Conservation (phyloP, 306 rosid genomes). For the Vigna mungo region DNA sequence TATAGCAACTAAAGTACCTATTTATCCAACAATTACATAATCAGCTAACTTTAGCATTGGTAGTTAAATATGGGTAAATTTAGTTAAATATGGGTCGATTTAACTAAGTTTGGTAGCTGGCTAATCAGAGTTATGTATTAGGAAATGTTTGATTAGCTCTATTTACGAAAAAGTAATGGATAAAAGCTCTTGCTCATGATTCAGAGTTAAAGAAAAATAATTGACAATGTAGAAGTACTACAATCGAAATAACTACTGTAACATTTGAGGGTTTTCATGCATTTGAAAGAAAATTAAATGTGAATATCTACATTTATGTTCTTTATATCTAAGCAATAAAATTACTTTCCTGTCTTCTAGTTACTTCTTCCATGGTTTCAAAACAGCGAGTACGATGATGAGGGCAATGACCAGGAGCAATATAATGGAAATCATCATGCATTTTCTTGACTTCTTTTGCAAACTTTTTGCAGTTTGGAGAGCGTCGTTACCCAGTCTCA, state of each 20-base stretch:
- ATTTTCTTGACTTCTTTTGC: constrained; percentile 84
- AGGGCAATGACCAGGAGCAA: constrained; percentile 70
- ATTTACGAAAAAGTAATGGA: neutral
- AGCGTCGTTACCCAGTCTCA: constrained; percentile 72
- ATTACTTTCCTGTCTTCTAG: constrained; percentile 32
- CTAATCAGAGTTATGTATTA: constrained; percentile 30
- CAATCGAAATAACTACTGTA: neutral
- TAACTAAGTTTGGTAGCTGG: neutral
- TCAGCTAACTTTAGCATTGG: constrained; percentile 20
- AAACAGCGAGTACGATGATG: constrained; percentile 65
- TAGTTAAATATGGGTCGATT: constrained; percentile 10
- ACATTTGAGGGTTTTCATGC: neutral
- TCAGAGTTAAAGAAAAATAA: neutral
- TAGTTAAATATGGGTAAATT: constrained; percentile 6
- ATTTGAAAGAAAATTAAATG: neutral
- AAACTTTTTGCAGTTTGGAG: constrained; percentile 74
- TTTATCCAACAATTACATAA: neutral
- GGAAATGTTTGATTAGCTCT: constrained; percentile 1
- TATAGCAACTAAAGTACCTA: constrained; percentile 6
- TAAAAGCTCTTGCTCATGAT: neutral
- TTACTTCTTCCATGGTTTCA: constrained; percentile 83
- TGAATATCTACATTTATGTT: neutral
- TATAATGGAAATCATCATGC: constrained; percentile 81
- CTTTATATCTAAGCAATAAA: neutral
- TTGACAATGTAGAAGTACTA: neutral